phyloP scores from a whole-genome alignment of 2,329 filamentous ascomycete species.

The Xylariaceae sp. region DNA sequence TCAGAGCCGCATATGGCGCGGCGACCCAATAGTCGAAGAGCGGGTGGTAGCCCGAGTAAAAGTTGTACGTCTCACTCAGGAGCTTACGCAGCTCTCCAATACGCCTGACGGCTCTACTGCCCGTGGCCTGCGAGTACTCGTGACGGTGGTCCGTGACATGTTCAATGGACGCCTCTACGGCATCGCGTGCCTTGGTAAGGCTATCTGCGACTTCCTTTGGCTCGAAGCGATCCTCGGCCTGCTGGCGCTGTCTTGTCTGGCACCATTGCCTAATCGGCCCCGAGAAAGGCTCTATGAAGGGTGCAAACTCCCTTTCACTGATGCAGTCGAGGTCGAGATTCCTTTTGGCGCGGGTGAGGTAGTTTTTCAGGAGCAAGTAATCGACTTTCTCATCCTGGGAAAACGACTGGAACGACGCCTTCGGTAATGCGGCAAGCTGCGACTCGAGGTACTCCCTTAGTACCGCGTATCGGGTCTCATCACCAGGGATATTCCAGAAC shows the following conservation, averaged over 20 bases:
- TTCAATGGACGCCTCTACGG: conserved; percentile 32
- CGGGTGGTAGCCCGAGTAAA: conserved; percentile 53
- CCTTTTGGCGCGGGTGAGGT: conserved; percentile 34
- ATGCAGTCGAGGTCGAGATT: conserved; percentile 38
- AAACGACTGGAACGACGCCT: conserved; percentile 34
- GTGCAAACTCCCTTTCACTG: conserved; percentile 34
- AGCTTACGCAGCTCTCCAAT: conserved; percentile 37
- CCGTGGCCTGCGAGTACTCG: conserved; percentile 38
- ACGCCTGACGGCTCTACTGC: conserved; percentile 43
- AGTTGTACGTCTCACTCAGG: conserved; percentile 44
- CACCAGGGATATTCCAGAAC: conserved; percentile 47
- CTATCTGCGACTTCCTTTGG: conserved; percentile 39
- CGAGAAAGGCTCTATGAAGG: conserved; percentile 42
- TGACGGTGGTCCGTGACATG: conserved; percentile 33
- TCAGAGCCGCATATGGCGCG: conserved; percentile 39
- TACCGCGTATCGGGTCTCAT: conserved; percentile 36
- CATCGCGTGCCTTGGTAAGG: conserved; percentile 34
- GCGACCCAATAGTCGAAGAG: conserved; percentile 53
- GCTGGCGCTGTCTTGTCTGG: conserved; percentile 39
- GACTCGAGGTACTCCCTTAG: conserved; percentile 38
- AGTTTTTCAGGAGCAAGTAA: conserved; percentile 46
- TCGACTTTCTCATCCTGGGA: conserved; percentile 44
- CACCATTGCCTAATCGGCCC: conserved; percentile 39
- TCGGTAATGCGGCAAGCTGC: conserved; percentile 37
- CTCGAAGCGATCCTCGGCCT: conserved; percentile 40